Percentiles rank a stretch among this genome's conserved stretches.
Evolutionary conservation across 139 green algal genomes (phyloP).

Genomic region (Chlorella sorokiniana): DNA sequence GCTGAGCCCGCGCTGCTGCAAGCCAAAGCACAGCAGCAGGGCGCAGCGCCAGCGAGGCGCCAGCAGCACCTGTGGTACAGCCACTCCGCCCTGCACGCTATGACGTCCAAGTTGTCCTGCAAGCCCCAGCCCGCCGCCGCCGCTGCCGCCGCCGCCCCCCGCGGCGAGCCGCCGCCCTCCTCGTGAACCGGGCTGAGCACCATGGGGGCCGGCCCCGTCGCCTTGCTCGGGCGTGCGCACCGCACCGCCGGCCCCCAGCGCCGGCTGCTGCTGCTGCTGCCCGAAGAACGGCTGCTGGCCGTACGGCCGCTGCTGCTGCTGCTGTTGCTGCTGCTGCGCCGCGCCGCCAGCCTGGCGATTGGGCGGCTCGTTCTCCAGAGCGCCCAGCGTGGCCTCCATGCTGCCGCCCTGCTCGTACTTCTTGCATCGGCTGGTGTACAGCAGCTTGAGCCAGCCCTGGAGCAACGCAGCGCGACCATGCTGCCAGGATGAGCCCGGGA

Average conservation of each 20-base stretch:
- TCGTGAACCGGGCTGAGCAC: conserved; percentile 9
- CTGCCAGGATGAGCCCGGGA: too few relatives aligned
- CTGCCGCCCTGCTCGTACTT: conserved; percentile 60
- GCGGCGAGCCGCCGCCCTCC: neutral
- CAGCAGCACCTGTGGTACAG: conserved; percentile 58
- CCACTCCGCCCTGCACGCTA: conserved; percentile 73
- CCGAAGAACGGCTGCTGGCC: conserved; percentile 25
- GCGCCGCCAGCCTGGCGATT: neutral
- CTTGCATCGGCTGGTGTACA: conserved; percentile 72
- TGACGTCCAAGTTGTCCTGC: conserved; percentile 71
- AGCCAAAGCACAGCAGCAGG: neutral
- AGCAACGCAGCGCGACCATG: too few relatives aligned
- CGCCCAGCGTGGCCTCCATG: conserved; percentile 54
- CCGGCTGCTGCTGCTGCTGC: conserved; percentile 15
- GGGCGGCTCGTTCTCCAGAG: conserved; percentile 29
- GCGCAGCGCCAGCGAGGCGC: neutral
- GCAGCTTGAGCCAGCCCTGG: conserved; percentile 45
- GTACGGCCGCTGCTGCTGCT: neutral
- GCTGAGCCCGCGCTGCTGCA: neutral
- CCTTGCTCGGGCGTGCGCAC: neutral
- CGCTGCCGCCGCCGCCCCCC: neutral
- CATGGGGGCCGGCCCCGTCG: conserved; percentile 6
- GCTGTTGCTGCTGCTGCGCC: neutral
- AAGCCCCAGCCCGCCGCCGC: conserved; percentile 62
- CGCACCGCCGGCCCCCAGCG: neutral